These are phyloP conservation scores for Corylus heterophylla DNA, from an alignment of 306 rosid genomes.

Conservation along the genomic window DNA sequence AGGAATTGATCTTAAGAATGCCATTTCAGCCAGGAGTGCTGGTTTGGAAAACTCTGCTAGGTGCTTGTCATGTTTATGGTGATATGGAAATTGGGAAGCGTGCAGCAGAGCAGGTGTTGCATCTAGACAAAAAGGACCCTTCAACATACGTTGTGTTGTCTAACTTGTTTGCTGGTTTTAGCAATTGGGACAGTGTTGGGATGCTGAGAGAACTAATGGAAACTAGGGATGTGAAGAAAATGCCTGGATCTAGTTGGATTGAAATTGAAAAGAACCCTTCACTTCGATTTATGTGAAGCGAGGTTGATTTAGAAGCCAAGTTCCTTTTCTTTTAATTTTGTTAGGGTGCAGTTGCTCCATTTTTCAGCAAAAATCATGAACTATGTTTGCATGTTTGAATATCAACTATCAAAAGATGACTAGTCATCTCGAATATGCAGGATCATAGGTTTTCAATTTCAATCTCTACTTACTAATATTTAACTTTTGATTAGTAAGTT, in stretches of 20 bases:
- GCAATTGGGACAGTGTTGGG: slow-evolving; percentile 59
- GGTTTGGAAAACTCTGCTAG: slow-evolving; percentile 77
- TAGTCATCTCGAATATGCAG: no score
- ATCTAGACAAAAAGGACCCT: slow-evolving; percentile 50
- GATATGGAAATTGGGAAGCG: slow-evolving; percentile 58
- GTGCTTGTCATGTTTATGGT: slow-evolving; percentile 68
- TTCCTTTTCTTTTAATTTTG: no score
- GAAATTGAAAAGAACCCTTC: slow-evolving; percentile 16
- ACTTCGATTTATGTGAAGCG: neutral
- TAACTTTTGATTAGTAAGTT: no score
- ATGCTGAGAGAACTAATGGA: slow-evolving; percentile 67
- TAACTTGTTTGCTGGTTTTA: slow-evolving; percentile 61
- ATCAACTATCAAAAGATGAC: no score
- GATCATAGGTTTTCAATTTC: no score
- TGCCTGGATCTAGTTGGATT: slow-evolving; percentile 76
- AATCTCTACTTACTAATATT: no score
- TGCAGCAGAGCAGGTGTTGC: slow-evolving; percentile 56
- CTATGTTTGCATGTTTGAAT: no score
- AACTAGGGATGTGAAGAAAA: slow-evolving; percentile 60
- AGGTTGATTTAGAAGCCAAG: neutral
- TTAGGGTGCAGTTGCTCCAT: no score
- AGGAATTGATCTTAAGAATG: slow-evolving; percentile 59
- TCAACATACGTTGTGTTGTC: slow-evolving; percentile 71
- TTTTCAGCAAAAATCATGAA: no score
- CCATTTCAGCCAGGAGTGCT: slow-evolving; percentile 56